Conservation (phyloP, 371 early-diverging fungal genomes). For the Haplosporangium sp. region DNA sequence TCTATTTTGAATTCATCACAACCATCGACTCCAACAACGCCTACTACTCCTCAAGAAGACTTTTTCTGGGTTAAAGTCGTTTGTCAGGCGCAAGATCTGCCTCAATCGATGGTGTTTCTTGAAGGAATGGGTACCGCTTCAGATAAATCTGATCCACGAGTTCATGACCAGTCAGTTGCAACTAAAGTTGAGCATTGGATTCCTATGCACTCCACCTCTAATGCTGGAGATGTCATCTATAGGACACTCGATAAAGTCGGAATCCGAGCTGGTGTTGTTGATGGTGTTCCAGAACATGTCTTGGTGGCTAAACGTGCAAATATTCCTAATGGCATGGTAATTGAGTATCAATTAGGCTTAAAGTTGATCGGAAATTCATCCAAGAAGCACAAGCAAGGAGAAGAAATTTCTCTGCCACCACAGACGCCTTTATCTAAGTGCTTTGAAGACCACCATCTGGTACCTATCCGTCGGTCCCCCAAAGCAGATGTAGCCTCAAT, state of each 20-base stretch:
- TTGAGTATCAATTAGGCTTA: constrained; percentile 42
- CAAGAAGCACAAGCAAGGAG: constrained; percentile 24
- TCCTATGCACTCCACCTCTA: constrained; percentile 49
- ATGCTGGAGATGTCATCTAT: constrained; percentile 52
- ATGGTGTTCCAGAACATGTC: constrained; percentile 52
- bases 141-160: constrained; percentile 38
- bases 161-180: constrained; percentile 36
- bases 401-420: constrained; percentile 35
- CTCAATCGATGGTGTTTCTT: constrained; percentile 44
- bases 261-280: constrained; percentile 48
- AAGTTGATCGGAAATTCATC: constrained; percentile 16
- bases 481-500: constrained; percentile 56
- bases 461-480: constrained; percentile 44
- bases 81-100: constrained; percentile 53
- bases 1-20: constrained; percentile 20
- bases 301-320: constrained; percentile 35
- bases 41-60: constrained; percentile 49
- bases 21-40: constrained; percentile 37
- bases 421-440: constrained; percentile 27
- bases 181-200: constrained; percentile 55
- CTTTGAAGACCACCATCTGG: constrained; percentile 41
- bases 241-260: constrained; percentile 42
- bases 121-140: constrained; percentile 47
- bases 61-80: constrained; percentile 55
- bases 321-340: constrained; percentile 40